These are phyloP conservation scores for Xylariaceae sp. DNA, from an alignment of 2,329 filamentous ascomycete species.

Conservation along the genomic window DNA sequence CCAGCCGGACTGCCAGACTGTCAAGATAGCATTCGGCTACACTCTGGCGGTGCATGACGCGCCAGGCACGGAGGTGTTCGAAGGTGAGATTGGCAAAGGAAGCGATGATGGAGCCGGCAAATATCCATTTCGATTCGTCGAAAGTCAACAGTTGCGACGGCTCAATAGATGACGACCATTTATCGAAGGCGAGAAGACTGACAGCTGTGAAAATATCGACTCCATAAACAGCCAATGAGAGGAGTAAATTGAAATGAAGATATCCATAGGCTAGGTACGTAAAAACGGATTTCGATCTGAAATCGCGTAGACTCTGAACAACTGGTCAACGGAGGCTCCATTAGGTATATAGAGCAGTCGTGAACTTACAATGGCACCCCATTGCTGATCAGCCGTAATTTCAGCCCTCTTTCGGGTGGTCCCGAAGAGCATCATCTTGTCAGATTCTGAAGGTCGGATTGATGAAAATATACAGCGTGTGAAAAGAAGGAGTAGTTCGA, in stretches of 20 bases:
- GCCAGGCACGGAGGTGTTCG: constrained; percentile 74
- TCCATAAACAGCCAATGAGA: constrained; percentile 79
- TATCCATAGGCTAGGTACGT: constrained; percentile 77
- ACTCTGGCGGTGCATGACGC: constrained; percentile 78
- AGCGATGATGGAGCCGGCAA: constrained; percentile 84
- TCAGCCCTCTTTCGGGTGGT: constrained; percentile 58
- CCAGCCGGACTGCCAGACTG: constrained; percentile 75
- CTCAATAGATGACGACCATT: constrained; percentile 80
- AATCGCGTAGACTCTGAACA: constrained; percentile 59
- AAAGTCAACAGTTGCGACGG: constrained; percentile 67
- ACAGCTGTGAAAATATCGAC: constrained; percentile 92
- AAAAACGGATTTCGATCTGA: constrained; percentile 76
- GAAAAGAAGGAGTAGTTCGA: constrained; percentile 7
- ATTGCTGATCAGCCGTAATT: constrained; percentile 80
- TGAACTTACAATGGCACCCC: constrained; percentile 76
- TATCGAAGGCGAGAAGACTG: constrained; percentile 83
- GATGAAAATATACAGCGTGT: too few relatives aligned
- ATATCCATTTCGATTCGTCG: constrained; percentile 87
- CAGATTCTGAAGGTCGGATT: constrained; percentile 3
- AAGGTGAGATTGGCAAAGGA: constrained; percentile 80
- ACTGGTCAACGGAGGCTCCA: not conserved
- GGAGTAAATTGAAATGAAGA: constrained; percentile 73
- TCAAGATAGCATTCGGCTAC: constrained; percentile 92
- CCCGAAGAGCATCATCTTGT: constrained; percentile 60
- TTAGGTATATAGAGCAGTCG: not conserved